A percentile compares a stretch with the other conserved stretches of the same genome.
phyloP scores from a whole-genome alignment of 495 filamentous ascomycete species.

The Trichocladium antarcticum region DNA sequence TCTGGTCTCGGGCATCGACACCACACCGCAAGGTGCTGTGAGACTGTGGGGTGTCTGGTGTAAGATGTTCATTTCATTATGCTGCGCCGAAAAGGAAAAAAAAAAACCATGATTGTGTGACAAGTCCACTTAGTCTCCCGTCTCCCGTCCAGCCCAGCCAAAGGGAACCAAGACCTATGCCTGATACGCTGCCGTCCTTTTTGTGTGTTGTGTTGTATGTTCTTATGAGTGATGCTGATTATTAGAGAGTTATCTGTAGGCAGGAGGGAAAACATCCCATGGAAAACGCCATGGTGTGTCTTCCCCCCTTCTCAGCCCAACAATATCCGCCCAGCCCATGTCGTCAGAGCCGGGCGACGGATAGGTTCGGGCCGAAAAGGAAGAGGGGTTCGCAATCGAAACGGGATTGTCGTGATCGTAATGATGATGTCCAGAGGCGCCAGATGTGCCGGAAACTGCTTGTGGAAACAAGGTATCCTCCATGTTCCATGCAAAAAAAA shows the following conservation, averaged over 20 bases:
- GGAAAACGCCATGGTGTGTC: slow-evolving; percentile 9
- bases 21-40: background rate
- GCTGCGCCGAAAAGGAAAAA: slow-evolving; percentile 5
- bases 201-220: slow-evolving; percentile 9
- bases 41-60: slow-evolving; percentile 4
- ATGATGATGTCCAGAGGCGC: slow-evolving; percentile 23
- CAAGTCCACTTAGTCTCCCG: background rate
- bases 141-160: slow-evolving; percentile 12
- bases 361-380: slow-evolving; percentile 9
- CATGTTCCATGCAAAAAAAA: slow-evolving; percentile 27
- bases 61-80: slow-evolving; percentile 13
- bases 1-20: background rate
- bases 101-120: slow-evolving; percentile 3
- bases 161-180: slow-evolving; percentile 5
- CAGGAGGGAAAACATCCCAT: slow-evolving; percentile 1
- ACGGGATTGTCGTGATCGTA: slow-evolving; percentile 21
- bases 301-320: slow-evolving; percentile 3
- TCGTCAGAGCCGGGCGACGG: slow-evolving; percentile 9
- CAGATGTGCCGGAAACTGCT: slow-evolving; percentile 19
- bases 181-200: slow-evolving; percentile 18
- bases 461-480: slow-evolving; percentile 24
- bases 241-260: slow-evolving; percentile 22
- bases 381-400: slow-evolving; percentile 8
- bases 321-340: slow-evolving; percentile 7
- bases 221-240: slow-evolving; percentile 20